Base-by-base conservation (phyloP, 2,329 filamentous ascomycete species). In the Pseudocercospora crystallina region DNA sequence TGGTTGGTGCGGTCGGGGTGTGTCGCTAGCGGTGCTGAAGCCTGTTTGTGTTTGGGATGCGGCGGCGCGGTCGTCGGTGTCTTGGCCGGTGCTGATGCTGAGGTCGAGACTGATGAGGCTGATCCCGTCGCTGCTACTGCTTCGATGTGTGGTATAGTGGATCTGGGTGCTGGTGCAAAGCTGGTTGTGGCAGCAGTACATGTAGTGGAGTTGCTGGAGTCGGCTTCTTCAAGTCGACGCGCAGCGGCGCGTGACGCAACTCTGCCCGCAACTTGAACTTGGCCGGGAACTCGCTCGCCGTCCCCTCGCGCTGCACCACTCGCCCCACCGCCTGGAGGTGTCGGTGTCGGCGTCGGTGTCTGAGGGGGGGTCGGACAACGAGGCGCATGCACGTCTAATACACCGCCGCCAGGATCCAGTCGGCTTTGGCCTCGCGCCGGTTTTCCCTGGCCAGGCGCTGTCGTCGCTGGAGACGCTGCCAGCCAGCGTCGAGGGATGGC, bases 201-300 rank as follows among this genome's bases (percentile, higher is more conserved):
- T 17, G 43, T 33, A 37, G 33, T 13, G 29, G 34, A 36, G 34
- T 26, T 10, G 13, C 31, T 29, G 31, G 42, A 31, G 31, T 10
- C 42, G 35, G 42, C 43, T 36, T n/a, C 12, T 20, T 29, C 32
- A 45, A 36, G 34, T 45, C 14, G 17, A 36, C 43, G 32, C 43
- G 43, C 32, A 35, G 32, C 43, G 43, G 43, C 43, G 43, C 33
- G 33, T 4, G 33, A n/a, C 33, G 33, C 3, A 3, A 14, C 12
- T 14, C 12, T 35, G 33, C 12, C 34, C 43, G 37, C 36, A 39
- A 39, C 13, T 39, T 17, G 14, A 11, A 26, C 20, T 12, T n/a
- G 32, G 17, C 20, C 17, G 8, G 30, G 43, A 20, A 36, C 35
- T 10, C 17, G 32, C 17, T 26, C 7, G 4, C 20, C 20, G 20